These are phyloP conservation scores for Tolypocladium guangdongense DNA, from an alignment of 2,329 filamentous ascomycete genomes.

Conservation along the genomic window DNA sequence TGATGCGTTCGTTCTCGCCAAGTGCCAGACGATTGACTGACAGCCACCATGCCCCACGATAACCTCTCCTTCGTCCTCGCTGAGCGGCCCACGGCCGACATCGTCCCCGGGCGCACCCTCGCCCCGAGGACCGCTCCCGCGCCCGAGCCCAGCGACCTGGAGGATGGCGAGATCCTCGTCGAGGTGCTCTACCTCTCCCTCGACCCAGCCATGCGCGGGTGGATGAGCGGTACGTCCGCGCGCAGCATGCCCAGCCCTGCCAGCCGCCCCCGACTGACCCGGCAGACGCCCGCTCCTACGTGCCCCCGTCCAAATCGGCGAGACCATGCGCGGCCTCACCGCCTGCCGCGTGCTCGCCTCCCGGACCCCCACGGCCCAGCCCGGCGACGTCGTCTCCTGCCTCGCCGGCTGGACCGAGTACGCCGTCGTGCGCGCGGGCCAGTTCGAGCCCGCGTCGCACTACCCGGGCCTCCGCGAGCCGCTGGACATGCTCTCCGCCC, in stretches of 20 bases:
- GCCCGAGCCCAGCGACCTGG: conserved; percentile 39
- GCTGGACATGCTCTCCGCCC: conserved; percentile 51
- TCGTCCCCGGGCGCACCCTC: conserved; percentile 58
- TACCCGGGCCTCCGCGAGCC: conserved; percentile 29
- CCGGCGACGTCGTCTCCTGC: conserved; percentile 47
- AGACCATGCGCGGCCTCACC: conserved; percentile 54
- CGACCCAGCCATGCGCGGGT: conserved; percentile 68
- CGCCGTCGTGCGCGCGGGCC: conserved; percentile 43
- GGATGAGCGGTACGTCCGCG: conserved; percentile 51
- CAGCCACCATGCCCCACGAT: conserved; percentile 28
- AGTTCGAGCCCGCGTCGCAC: conserved; percentile 28
- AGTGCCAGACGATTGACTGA: not conserved
- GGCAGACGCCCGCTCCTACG: conserved; percentile 43
- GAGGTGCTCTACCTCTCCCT: conserved; percentile 54
- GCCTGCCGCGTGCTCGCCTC: conserved; percentile 52
- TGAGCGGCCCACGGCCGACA: conserved; percentile 47
- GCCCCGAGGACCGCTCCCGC: conserved; percentile 37
- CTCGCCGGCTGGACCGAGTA: conserved; percentile 56
- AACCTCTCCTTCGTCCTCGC: conserved; percentile 47
- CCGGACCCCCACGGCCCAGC: conserved; percentile 40
- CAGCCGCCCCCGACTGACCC: no score
- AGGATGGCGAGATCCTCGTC: conserved; percentile 54
- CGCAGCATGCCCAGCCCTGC: no score
- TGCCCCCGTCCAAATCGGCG: conserved; percentile 59
- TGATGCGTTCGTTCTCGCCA: no score